These are phyloP conservation scores for Alternaria arbusti DNA, from an alignment of 2,329 filamentous ascomycete species.

Conservation along the genomic window DNA sequence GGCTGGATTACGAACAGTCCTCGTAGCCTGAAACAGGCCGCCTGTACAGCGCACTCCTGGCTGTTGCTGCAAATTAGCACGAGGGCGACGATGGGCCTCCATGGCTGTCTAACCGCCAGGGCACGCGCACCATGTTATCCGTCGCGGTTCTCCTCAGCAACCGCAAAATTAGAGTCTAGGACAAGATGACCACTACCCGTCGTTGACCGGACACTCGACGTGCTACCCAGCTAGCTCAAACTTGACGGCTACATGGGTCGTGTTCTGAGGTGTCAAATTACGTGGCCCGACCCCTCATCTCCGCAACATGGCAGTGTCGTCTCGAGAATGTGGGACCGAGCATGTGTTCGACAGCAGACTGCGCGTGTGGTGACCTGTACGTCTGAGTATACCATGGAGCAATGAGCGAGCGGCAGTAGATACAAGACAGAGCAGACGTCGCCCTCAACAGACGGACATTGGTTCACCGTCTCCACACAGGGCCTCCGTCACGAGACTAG, in stretches of 20 bases:
- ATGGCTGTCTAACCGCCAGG: not conserved
- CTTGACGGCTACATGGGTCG: not conserved
- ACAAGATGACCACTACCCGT: not conserved
- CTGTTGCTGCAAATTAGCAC: not conserved
- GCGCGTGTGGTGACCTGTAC: not conserved
- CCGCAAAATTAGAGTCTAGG: not conserved
- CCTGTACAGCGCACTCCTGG: not conserved
- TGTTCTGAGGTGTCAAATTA: slow-evolving; percentile 6
- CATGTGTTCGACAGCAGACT: slow-evolving; percentile 1
- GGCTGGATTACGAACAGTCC: not conserved
- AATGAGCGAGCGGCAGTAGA: not conserved
- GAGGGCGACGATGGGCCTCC: not conserved
- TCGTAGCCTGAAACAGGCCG: not conserved
- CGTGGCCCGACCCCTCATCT: slow-evolving; percentile 14
- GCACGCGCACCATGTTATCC: not conserved
- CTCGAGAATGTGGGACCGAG: not conserved
- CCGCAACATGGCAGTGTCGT: slow-evolving; percentile 5
- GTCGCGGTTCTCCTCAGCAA: not conserved
- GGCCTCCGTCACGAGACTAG: slow-evolving; percentile 15
- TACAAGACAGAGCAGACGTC: not conserved
- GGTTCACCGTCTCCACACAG: not conserved
- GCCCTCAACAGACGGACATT: not conserved
- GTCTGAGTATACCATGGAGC: not conserved
- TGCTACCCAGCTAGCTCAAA: not conserved
- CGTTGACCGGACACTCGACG: not conserved